Evolutionary conservation across 2,329 filamentous ascomycete species (phyloP).

Genomic region (Oidium heveae): DNA sequence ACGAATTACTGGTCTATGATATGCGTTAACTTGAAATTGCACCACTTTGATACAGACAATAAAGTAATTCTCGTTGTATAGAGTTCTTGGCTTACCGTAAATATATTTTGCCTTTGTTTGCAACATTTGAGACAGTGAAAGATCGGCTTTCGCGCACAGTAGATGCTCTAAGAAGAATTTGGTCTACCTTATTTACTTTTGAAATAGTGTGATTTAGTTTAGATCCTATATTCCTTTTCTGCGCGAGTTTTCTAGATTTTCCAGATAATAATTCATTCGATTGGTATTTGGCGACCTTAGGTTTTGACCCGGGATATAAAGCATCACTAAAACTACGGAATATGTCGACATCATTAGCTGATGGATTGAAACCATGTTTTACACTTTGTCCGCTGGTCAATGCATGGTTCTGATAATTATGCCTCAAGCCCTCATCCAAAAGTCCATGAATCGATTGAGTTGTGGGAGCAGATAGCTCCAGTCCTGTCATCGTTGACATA

Average conservation of each 20-base stretch:
- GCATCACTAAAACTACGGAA: background rate
- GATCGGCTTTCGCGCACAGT: constrained; percentile 19
- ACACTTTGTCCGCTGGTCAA: background rate
- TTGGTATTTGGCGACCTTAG: background rate
- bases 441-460: background rate
- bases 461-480: background rate
- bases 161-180: constrained; percentile 18
- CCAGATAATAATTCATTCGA: background rate
- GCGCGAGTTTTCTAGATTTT: background rate
- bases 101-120: constrained; percentile 63
- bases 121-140: constrained; percentile 60
- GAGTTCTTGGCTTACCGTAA: constrained; percentile 32
- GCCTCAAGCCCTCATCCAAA: background rate
- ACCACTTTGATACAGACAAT: no score
- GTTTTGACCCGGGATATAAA: background rate
- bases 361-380: background rate
- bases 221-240: background rate
- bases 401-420: background rate
- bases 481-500: background rate
- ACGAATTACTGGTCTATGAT: constrained; percentile 30
- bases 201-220: background rate
- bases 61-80: no score
- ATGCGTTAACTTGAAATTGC: constrained; percentile 5
- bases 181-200: background rate
- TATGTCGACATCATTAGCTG: background rate